A percentile compares a stretch with the other conserved stretches of the same genome.
Evolutionary conservation across 257 asterid species (phyloP).

Genomic region (Forsythia suspensa): DNA sequence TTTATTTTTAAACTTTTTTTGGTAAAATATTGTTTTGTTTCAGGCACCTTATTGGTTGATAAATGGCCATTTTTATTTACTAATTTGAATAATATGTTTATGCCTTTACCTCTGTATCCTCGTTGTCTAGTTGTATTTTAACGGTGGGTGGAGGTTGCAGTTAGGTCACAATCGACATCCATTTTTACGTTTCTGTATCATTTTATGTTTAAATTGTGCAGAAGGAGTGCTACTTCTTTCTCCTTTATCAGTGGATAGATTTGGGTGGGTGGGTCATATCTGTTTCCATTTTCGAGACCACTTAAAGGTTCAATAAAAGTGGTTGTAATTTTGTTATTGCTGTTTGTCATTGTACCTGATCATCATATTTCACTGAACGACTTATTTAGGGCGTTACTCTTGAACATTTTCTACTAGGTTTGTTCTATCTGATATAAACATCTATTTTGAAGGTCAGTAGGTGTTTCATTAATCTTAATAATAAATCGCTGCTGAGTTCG

Average conservation of each 20-base stretch:
- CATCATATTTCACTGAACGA: background rate
- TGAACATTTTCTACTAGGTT: background rate
- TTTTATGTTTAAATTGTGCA: too few species aligned
- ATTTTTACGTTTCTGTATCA: too few species aligned
- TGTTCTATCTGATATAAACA: background rate
- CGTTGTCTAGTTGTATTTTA: too few species aligned
- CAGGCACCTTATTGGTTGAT: background rate
- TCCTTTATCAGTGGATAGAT: too few species aligned
- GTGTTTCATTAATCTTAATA: background rate
- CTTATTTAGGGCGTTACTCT: background rate
- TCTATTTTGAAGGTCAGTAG: background rate
- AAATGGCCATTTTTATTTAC: background rate
- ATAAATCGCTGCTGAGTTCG: background rate
- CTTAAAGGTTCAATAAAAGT: background rate
- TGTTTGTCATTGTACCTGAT: background rate
- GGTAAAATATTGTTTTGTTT: background rate
- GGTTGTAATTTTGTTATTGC: background rate
- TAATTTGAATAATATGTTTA: background rate
- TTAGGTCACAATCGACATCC: too few species aligned
- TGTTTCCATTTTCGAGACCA: background rate
- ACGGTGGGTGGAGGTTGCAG: too few species aligned
- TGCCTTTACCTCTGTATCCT: background rate
- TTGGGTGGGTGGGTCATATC: too few species aligned
- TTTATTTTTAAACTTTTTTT: background rate
- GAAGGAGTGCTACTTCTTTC: too few species aligned